Conservation (phyloP, 495 filamentous ascomycete genomes). For the Aspergillus egyptiacus region DNA sequence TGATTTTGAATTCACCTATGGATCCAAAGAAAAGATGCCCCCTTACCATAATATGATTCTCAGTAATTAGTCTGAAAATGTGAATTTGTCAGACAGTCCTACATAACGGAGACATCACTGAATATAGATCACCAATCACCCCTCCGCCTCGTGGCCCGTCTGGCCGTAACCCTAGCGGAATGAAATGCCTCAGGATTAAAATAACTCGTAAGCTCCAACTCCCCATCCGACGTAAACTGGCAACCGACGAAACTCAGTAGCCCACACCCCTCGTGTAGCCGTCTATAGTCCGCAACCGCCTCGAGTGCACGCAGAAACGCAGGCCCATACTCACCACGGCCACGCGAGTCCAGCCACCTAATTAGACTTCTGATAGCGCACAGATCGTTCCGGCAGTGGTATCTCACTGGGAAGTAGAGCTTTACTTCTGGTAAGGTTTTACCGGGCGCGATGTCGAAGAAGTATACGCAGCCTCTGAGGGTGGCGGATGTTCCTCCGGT, state of each 20-base stretch:
- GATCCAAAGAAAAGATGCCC: too few relatives aligned
- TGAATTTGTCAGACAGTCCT: neutral
- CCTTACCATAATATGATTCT: too few relatives aligned
- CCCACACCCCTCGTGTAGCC: slow-evolving; percentile 3
- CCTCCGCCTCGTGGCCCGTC: slow-evolving; percentile 3
- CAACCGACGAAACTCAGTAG: slow-evolving; percentile 5
- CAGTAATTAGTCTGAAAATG: neutral
- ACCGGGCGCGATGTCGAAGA: slow-evolving; percentile 7
- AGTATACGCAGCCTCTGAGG: slow-evolving; percentile 4
- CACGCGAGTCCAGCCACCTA: slow-evolving; percentile 2
- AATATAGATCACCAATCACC: slow-evolving; percentile 6
- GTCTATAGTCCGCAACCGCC: slow-evolving; percentile 3
- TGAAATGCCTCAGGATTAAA: slow-evolving; percentile 6
- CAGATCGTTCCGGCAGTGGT: slow-evolving; percentile 4
- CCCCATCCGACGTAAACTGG: neutral
- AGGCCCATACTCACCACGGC: neutral
- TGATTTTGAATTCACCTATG: too few relatives aligned
- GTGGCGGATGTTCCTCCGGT: neutral
- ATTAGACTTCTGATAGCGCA: slow-evolving; percentile 2
- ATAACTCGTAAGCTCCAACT: slow-evolving; percentile 4
- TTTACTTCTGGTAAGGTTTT: neutral
- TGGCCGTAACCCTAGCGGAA: neutral
- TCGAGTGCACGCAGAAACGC: slow-evolving; percentile 2
- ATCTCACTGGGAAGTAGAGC: slow-evolving; percentile 8
- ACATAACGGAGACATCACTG: neutral